A percentile compares a stretch with the other conserved stretches of the same genome.
These are phyloP conservation scores for Phaffomyces antillensis DNA, from an alignment of 805 yeast genomes.

Conservation along the genomic window DNA sequence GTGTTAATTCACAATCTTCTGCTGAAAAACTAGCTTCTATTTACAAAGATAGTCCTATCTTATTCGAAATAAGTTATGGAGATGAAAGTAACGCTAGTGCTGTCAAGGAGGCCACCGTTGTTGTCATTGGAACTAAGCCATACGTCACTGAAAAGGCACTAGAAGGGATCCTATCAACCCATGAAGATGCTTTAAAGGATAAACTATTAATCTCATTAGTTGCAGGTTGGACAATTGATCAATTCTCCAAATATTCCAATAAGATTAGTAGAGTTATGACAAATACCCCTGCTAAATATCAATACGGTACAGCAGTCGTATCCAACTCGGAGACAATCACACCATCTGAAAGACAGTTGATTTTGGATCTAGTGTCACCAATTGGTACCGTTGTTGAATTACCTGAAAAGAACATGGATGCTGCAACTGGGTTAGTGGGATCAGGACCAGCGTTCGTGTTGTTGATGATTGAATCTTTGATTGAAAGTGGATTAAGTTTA, in stretches of 20 bases:
- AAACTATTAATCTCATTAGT: slow-evolving; percentile 71
- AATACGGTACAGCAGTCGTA: slow-evolving; percentile 92
- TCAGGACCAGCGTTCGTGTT: slow-evolving; percentile 95
- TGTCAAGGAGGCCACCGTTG: slow-evolving; percentile 55
- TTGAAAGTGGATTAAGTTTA: slow-evolving; percentile 92
- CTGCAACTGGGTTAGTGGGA: slow-evolving; percentile 90
- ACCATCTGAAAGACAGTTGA: slow-evolving; percentile 32
- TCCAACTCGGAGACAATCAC: slow-evolving; percentile 55
- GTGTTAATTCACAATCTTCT: slow-evolving; percentile 54
- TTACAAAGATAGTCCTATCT: slow-evolving; percentile 34
- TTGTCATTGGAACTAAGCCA: slow-evolving; percentile 87
- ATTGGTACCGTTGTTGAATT: slow-evolving; percentile 60
- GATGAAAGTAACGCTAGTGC: slow-evolving; percentile 46
- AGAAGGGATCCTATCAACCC: slow-evolving; percentile 30
- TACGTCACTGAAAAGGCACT: slow-evolving; percentile 61
- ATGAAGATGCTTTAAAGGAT: slow-evolving; percentile 32
- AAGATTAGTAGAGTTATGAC: slow-evolving; percentile 92
- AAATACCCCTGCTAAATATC: slow-evolving; percentile 90
- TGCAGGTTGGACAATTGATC: slow-evolving; percentile 87
- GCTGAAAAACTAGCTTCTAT: slow-evolving; percentile 40
- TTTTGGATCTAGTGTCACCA: slow-evolving; percentile 49
- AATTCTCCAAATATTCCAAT: slow-evolving; percentile 43
- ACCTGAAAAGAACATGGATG: slow-evolving; percentile 93
- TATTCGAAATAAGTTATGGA: slow-evolving; percentile 46
- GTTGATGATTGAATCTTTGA: slow-evolving; percentile 81